These are phyloP conservation scores for Daldinia bambusicola DNA, from an alignment of 495 filamentous ascomycete species.

Conservation along the genomic window DNA sequence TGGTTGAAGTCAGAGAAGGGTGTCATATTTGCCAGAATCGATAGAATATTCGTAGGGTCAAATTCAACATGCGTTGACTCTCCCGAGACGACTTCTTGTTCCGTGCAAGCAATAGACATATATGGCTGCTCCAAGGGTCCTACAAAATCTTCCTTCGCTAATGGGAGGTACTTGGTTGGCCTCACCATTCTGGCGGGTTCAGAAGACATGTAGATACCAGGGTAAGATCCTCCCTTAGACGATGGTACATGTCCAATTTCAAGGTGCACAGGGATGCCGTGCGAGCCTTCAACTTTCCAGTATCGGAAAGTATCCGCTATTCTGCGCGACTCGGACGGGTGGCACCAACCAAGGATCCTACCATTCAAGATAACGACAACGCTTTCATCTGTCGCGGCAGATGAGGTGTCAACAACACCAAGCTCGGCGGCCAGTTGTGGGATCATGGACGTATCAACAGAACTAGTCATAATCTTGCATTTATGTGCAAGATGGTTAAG, in stretches of 20 bases:
- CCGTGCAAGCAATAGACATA: conserved; percentile 94
- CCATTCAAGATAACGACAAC: conserved; percentile 92
- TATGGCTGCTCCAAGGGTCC: conserved; percentile 96
- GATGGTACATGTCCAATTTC: conserved; percentile 93
- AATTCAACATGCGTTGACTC: conserved; percentile 94
- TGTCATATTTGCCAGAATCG: conserved; percentile 97
- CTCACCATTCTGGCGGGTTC: conserved; percentile 85
- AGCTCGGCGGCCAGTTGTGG: conserved; percentile 78
- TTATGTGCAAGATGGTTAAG: conserved; percentile 97
- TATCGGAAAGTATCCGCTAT: conserved; percentile 86
- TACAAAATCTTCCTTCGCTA: conserved; percentile 85
- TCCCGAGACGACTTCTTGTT: conserved; percentile 83
- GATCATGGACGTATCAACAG: conserved; percentile 75
- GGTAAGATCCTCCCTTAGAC: conserved; percentile 89
- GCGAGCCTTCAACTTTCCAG: conserved; percentile 95
- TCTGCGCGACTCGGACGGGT: conserved; percentile 78
- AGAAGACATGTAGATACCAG: conserved; percentile 93
- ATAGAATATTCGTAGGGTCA: conserved; percentile 95
- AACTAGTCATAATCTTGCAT: conserved; percentile 83
- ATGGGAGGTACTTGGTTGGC: conserved; percentile 89
- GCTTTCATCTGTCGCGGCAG: conserved; percentile 78
- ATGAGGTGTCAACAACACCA: conserved; percentile 76
- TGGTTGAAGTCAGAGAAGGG: conserved; percentile 99
- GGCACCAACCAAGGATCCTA: conserved; percentile 87
- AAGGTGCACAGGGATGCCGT: conserved; percentile 82